phyloP scores from a whole-genome alignment of 345 rosid species.

The Pistacia vera region DNA sequence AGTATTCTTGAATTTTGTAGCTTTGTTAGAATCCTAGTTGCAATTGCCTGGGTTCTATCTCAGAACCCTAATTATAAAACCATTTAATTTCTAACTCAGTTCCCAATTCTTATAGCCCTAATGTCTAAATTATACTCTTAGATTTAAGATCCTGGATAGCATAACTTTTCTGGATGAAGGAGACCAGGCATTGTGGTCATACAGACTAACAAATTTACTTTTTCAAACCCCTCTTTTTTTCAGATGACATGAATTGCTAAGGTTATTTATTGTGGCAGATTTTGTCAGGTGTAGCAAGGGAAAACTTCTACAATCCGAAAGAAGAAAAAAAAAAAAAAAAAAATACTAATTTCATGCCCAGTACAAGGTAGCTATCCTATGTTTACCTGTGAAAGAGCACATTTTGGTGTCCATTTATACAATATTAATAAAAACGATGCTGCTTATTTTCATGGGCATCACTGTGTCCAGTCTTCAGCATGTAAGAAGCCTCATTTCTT shows the following conservation, averaged over 20 bases:
- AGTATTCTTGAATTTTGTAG: not conserved
- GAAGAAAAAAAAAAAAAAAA: not conserved
- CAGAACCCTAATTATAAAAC: no score
- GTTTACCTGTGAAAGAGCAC: conserved; percentile 1
- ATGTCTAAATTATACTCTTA: no score
- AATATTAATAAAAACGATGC: not conserved
- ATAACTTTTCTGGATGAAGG: no score
- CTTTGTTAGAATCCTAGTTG: no score
- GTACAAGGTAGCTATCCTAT: not conserved
- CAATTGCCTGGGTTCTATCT: no score
- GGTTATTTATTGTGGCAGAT: not conserved
- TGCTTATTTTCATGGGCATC: not conserved
- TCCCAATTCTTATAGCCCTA: no score
- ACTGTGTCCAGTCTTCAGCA: not conserved
- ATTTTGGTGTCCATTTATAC: not conserved
- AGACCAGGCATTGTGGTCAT: no score
- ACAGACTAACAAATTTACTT: no score
- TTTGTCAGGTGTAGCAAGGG: not conserved
- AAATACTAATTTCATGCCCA: not conserved
- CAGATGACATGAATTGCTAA: not conserved
- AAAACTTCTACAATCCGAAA: not conserved
- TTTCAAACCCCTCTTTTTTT: not conserved
- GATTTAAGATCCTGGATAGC: no score
- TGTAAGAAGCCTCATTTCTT: not conserved
- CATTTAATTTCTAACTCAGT: no score